Evolutionary conservation across 495 filamentous ascomycete species (phyloP).

Genomic region (Annulohypoxylon maeteangense): DNA sequence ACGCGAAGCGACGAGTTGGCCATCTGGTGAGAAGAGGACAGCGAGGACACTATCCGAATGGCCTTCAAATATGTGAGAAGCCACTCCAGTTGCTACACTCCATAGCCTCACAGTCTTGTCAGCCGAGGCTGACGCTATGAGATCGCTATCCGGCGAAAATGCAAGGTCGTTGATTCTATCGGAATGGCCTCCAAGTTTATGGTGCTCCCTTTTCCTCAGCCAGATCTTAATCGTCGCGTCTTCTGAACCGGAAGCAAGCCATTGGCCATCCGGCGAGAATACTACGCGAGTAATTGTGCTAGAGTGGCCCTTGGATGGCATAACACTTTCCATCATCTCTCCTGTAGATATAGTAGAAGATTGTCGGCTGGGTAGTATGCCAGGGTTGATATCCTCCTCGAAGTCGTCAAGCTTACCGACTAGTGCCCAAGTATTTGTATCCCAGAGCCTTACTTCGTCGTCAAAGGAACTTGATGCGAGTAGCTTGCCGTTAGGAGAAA

Average conservation of each 20-base stretch:
- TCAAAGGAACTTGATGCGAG: background rate
- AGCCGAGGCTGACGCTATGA: background rate
- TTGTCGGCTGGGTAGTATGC: background rate
- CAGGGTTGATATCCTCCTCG: background rate
- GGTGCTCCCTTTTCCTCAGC: background rate
- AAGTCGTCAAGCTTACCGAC: background rate
- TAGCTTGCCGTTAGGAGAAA: background rate
- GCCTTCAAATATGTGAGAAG: background rate
- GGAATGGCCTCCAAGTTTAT: background rate
- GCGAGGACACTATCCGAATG: background rate
- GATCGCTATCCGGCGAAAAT: background rate
- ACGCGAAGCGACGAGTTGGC: background rate
- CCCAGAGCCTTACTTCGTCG: background rate
- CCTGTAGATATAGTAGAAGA: background rate
- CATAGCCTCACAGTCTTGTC: background rate
- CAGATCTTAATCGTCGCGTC: background rate
- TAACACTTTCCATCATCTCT: background rate
- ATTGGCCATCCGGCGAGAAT: background rate
- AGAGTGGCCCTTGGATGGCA: background rate
- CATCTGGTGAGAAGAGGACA: background rate
- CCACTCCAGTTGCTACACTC: background rate
- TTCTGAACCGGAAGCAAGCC: background rate
- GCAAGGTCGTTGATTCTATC: background rate
- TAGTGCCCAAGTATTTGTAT: background rate
- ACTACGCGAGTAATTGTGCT: background rate